phyloP scores from a whole-genome alignment of 352 stramenopile genomes.

The Elongisporangium undulatum region DNA sequence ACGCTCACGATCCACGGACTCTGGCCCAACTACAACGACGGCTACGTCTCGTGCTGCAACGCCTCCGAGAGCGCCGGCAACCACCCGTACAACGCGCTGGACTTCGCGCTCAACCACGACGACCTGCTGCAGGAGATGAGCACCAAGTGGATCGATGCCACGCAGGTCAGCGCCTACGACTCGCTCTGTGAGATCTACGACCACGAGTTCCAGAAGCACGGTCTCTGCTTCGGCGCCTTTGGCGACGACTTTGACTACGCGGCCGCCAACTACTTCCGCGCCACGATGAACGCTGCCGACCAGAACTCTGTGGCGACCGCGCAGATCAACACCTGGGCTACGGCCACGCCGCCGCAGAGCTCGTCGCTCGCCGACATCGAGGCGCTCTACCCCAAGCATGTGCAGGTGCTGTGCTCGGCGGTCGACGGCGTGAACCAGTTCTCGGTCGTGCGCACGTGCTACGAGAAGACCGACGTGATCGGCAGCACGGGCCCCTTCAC shows the following conservation, averaged over 20 bases:
- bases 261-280: conserved; percentile 60
- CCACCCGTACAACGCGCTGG: conserved; percentile 44
- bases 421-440: conserved; percentile 56
- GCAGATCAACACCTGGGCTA: conserved; percentile 60
- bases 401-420: conserved; percentile 66
- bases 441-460: conserved; percentile 67
- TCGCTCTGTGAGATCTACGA: conserved; percentile 78
- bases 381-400: conserved; percentile 50
- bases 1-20: conserved; percentile 73
- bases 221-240: conserved; percentile 62
- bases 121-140: conserved; percentile 50
- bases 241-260: conserved; percentile 42
- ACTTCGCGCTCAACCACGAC: conserved; percentile 40
- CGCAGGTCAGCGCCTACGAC: conserved; percentile 42
- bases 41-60: conserved; percentile 72
- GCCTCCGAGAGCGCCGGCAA: conserved; percentile 48
- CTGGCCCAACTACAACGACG: conserved; percentile 76
- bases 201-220: conserved; percentile 85
- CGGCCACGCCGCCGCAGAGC: conserved; percentile 16
- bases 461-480: conserved; percentile 25
- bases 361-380: conserved; percentile 32
- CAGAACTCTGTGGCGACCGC: conserved; percentile 26
- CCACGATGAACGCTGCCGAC: conserved; percentile 44
- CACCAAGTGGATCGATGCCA: conserved; percentile 62
- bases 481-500: not conserved